Evolutionary conservation across 192 early-diverging fungal genomes (phyloP), one percentile per base, ranked within the genome.

Genomic region (Coemansia sp.): DNA sequence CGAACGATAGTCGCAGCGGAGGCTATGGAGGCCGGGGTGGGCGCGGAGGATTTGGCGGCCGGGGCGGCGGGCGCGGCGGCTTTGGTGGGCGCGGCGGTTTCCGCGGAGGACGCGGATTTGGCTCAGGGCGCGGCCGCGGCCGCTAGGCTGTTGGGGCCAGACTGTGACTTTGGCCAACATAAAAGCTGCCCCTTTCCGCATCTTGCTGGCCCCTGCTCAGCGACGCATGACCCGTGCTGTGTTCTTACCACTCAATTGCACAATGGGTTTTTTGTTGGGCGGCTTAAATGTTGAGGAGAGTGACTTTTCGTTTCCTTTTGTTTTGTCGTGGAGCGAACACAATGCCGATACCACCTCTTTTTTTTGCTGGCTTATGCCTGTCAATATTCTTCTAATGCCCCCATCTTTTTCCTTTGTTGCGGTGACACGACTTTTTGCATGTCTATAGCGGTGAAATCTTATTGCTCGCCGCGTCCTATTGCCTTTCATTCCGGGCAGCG

Each of bases 21-120:
- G 71, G 81, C 14, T 65, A 84, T 38, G 84, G 84, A 20, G 68
- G 85, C 10, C 70, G 85, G 39, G 76, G 85, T 6, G 77, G 85
- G n/a, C 68, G 66, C 22, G 63, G 79, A 61, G 61, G 64, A 7
- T 78, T 85, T 39, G 84, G 87, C 57, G 73, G 85, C 16, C 74
- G 75, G 11, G 53, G 55, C 67, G 67, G 78, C 42, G 64, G 68
- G 20, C 60, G 69, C 17, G 72, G 87, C 37, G 65, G 67, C 39
- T 32, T 32, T 32, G 64, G 69, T 54, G 75, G 85, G 13, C 77
- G 82, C 14, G 75, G 84, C 32, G 75, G 83, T 16, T 67, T 72
- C 16, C 58, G 69, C 37, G 64, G 71, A 1, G 61, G 61, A 32
- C 55, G 55, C 5, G 54, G 67, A 16, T 51, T 61, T n/a, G 53